phyloP scores from a whole-genome alignment of 306 rosid genomes.

The Lathyrus sativus region DNA sequence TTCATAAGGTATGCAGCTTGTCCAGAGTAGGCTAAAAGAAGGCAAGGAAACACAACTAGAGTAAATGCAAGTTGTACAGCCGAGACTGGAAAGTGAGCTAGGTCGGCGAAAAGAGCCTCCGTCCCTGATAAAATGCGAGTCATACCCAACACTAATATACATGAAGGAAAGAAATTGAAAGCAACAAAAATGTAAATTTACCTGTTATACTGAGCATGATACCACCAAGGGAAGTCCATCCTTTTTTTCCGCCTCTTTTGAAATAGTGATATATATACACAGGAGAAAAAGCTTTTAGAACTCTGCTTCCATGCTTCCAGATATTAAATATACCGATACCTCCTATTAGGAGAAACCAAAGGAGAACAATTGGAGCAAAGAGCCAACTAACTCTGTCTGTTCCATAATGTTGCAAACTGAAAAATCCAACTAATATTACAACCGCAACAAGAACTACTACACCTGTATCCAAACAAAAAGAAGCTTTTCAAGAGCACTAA shows the following conservation, averaged over 20 bases:
- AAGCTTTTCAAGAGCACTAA: conserved; percentile 34
- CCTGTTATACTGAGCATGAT: conserved; percentile 97
- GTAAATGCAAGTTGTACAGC: conserved; percentile 96
- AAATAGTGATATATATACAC: conserved; percentile 76
- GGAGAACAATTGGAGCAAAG: conserved; percentile 95
- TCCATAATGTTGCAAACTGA: conserved; percentile 95
- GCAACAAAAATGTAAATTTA: conserved; percentile 35
- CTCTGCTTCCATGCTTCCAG: conserved; percentile 69
- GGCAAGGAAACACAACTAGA: conserved; percentile 91
- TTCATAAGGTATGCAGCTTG: conserved; percentile 92
- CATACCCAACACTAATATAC: not conserved
- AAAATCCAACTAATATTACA: conserved; percentile 75
- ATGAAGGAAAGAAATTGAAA: conserved; percentile 17
- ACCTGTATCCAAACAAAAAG: conserved; percentile 54
- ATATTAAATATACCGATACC: conserved; percentile 91
- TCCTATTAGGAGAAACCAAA: conserved; percentile 94
- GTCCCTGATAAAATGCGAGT: conserved; percentile 66
- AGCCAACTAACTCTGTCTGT: conserved; percentile 99
- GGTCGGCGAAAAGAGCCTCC: conserved; percentile 96
- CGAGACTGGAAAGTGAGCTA: conserved; percentile 93
- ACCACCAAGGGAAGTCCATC: conserved; percentile 97
- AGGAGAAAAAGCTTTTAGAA: conserved; percentile 86
- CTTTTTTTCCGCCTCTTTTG: conserved; percentile 65
- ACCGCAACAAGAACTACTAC: conserved; percentile 85
- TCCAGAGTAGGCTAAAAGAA: conserved; percentile 92